Base-by-base conservation (phyloP, 2,329 filamentous ascomycete species). In the Leptographium flavum region DNA sequence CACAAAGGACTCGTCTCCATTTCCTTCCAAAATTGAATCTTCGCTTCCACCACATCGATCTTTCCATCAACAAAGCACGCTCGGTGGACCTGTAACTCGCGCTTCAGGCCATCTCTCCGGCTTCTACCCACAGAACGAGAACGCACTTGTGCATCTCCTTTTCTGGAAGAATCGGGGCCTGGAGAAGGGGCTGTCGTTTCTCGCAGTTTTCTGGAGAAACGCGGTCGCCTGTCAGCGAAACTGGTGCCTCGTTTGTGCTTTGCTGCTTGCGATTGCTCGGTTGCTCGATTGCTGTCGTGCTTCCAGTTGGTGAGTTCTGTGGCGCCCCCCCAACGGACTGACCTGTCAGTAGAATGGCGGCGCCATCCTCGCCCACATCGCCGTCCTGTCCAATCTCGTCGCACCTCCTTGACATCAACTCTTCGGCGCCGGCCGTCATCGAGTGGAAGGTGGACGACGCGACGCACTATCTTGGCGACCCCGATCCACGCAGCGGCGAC, bases 131-230 rank as follows among this genome's bases (percentile, higher is more conserved):
- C 28, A 22, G 23, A 39, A 39, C 37, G 37, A 39, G 37, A 39
- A 21, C 17, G 14, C 27, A 11, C 27, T 28, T 28, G 27, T 11
- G 27, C 27, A 39, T 39, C 37, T 39, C 37, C 37, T 39, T 39
- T 27, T 22, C 37, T 39, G 37, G 37, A 39, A 39, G 38, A 39
- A 28, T 21, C 23, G 38, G 39, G 39, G 17, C 30, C 39, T 42
- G 14, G 39, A 22, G 30, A 42, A 33, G 39, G 39, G 30, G 13
- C 30, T 22, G n/a, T 42, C 22, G 27, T n/a, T 33, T 23, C 28
- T 32, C 28, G 39, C 39, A 42, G 39, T 42, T 42, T 42, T 42
- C 39, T 42, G 39, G 39, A 17, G 39, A 42, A 31, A n/a, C n/a
- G 13, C 15, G 21, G 39, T 32, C 30, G 39, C 39, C 39, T 42